Evolutionary conservation across 2,329 filamentous ascomycete species (phyloP).

Genomic region (Stagonosporopsis rhizophila): DNA sequence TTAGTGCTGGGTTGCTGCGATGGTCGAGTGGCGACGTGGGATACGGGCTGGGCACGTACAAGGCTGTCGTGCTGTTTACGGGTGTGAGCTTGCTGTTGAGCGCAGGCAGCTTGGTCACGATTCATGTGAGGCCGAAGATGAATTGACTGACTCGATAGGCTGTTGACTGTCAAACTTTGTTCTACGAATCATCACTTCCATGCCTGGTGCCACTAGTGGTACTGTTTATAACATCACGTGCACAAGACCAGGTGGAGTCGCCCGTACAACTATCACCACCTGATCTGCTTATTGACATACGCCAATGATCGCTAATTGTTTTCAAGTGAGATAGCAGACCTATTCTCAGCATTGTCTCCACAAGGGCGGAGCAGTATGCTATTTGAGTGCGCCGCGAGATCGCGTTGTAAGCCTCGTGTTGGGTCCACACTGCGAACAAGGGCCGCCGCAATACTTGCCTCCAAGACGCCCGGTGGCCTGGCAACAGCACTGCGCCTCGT

Average conservation of each 20-base stretch:
- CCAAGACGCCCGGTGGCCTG: neutral
- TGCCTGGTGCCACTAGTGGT: neutral
- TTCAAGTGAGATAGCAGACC: neutral
- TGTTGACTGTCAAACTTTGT: neutral
- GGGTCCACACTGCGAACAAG: conserved; percentile 1
- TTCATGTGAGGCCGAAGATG: conserved; percentile 10
- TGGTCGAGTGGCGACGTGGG: conserved; percentile 5
- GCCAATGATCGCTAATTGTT: neutral
- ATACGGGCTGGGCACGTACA: conserved; percentile 24
- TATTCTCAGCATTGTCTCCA: neutral
- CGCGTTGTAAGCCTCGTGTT: conserved; percentile 6
- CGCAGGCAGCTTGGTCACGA: conserved; percentile 14
- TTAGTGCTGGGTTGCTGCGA: conserved; percentile 50
- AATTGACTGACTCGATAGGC: neutral
- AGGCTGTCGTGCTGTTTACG: conserved; percentile 24
- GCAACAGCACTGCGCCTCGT: neutral
- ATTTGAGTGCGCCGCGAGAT: neutral
- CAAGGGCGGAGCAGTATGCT: neutral
- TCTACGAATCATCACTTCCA: neutral
- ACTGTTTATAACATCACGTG: neutral
- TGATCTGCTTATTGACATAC: neutral
- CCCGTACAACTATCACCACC: neutral
- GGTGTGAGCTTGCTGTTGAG: conserved; percentile 23
- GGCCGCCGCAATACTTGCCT: neutral
- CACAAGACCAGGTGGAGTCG: neutral